Evolutionary conservation across 345 rosid species (phyloP).

Genomic region (Psidium guajava): DNA sequence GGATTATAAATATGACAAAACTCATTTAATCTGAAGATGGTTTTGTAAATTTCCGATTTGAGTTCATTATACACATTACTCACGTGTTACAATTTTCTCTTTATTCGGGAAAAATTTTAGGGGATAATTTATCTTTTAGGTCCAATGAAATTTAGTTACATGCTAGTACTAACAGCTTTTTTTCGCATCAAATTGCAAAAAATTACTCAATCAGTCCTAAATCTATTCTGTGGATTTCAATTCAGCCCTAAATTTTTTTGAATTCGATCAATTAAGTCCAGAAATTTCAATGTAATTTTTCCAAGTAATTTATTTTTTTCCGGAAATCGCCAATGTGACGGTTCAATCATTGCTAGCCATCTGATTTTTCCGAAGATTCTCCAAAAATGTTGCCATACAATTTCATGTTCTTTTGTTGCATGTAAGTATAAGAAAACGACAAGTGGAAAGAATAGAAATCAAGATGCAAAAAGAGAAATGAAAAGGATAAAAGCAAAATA

Average conservation of each 20-base stretch:
- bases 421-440: neutral
- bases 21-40: neutral
- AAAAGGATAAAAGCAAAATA: neutral
- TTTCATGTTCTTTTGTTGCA: neutral
- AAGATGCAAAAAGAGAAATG: neutral
- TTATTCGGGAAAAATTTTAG: neutral
- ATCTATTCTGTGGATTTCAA: accelerated
- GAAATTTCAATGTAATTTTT: neutral
- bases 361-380: neutral
- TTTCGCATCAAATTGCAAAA: neutral
- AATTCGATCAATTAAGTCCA: accelerated
- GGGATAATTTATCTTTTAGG: neutral
- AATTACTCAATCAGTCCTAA: neutral
- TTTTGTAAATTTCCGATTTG: neutral
- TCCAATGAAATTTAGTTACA: neutral
- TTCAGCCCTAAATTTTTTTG: accelerated
- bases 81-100: neutral
- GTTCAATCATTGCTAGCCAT: accelerated
- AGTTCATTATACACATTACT: neutral
- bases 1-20: neutral
- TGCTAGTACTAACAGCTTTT: neutral
- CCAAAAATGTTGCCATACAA: neutral
- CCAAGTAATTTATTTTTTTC: accelerated
- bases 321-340: accelerated
- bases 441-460: neutral